A percentile compares a stretch with the other conserved stretches of the same genome.
These are phyloP conservation scores for Pistacia vera DNA, from an alignment of 345 rosid species.

Conservation along the genomic window DNA sequence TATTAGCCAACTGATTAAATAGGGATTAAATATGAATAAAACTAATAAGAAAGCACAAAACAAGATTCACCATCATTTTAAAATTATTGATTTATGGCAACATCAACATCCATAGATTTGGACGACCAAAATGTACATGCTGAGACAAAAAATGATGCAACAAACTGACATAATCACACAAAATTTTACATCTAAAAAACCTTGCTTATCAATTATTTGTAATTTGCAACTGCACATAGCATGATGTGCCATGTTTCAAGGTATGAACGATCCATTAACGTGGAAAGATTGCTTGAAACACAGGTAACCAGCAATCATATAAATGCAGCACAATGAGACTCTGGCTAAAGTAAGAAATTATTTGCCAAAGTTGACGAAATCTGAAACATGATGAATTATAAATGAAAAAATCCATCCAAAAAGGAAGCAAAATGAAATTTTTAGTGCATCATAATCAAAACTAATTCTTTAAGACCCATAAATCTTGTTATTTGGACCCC, in stretches of 20 bases:
- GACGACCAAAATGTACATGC: too few relatives aligned
- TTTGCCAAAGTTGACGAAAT: not conserved
- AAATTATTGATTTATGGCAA: too few relatives aligned
- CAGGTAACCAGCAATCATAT: not conserved
- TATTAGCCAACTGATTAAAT: too few relatives aligned
- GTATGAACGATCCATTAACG: too few relatives aligned
- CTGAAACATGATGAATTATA: not conserved
- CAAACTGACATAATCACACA: too few relatives aligned
- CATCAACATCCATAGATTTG: too few relatives aligned
- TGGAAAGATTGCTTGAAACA: not conserved
- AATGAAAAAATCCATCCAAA: not conserved
- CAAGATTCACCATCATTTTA: too few relatives aligned
- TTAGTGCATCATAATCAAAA: not conserved
- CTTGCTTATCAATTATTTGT: not conserved
- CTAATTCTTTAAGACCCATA: not conserved
- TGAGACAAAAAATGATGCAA: too few relatives aligned
- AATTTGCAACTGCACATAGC: not conserved
- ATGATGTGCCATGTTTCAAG: not conserved
- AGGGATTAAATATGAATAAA: too few relatives aligned
- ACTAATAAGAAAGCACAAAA: too few relatives aligned
- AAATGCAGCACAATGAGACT: not conserved
- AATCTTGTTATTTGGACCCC: not conserved
- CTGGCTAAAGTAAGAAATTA: not conserved
- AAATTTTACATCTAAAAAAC: too few relatives aligned
- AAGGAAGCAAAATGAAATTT: not conserved